Base-by-base conservation (phyloP, 345 rosid species). In the Turritis glabra region DNA sequence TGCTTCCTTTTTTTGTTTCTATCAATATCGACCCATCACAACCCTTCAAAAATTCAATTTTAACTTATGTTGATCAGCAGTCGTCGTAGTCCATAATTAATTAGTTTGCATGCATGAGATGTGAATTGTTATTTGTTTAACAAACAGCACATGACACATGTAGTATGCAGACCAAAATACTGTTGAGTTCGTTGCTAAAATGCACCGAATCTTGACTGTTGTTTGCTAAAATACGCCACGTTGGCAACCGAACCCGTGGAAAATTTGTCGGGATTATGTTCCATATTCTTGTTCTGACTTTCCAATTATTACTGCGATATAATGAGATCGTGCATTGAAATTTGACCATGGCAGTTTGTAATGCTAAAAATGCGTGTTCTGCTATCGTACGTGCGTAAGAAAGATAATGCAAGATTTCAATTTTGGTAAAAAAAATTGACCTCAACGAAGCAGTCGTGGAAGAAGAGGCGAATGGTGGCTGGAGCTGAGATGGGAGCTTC, bases 381-480 rank as follows among this genome's bases (percentile, higher is more conserved):
- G 48, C 3, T 52, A 5, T 25, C 22, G 13, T 30, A n/a, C 26
- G 56, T 30, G 22, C 26, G 56, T 47, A 23, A 13, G 1, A 41
- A 53, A 4, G 17, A 22, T 11, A 30, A 43, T 7, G 37, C 14
- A 63, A 40, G 13, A 40, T 5, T 37, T 40, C 15, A 52, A 0
- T 11, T 33, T 25, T 5, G 38, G 30, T 8, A 1, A 12, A 8
- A 27, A 57, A 6, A 1, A 38, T 13, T 15, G 70, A 93, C 97
- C 75, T 88, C 90, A 23, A 93, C 88, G 58, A 93, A 93, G 87
- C 98, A 93, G 85, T 93, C 98, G 14, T 93, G 98, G 85, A 93
- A 93, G 86, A 90, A 88, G 56, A 93, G 90, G 27, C 93, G 93
- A 60, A 93, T 85, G 44, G 98, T 89, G 80, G 98, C 97, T 2